A percentile compares a stretch with the other conserved stretches of the same genome.
Conservation (phyloP, 352 stramenopile genomes). For the Pythium chondricola region DNA sequence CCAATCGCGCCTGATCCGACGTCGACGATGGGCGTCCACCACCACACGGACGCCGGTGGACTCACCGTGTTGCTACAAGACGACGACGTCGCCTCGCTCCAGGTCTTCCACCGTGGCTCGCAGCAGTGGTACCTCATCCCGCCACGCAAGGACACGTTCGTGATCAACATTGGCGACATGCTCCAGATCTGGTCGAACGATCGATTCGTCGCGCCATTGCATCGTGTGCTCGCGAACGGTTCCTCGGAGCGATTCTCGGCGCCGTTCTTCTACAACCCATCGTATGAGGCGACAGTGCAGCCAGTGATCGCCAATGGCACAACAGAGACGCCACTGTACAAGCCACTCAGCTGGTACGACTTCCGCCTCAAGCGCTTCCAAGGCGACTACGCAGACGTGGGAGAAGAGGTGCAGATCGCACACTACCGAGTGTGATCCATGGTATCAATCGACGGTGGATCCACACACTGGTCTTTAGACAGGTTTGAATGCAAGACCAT, state of each 20-base stretch:
- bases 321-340: slow-evolving; percentile 45
- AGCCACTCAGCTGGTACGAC: slow-evolving; percentile 83
- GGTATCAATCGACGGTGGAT: no score
- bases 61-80: slow-evolving; percentile 63
- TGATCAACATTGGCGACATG: slow-evolving; percentile 65
- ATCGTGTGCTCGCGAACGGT: slow-evolving; percentile 41
- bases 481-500: no score
- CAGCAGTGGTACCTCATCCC: slow-evolving; percentile 47
- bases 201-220: slow-evolving; percentile 37
- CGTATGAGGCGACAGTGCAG: slow-evolving; percentile 50
- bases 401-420: slow-evolving; percentile 90
- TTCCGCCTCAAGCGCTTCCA: slow-evolving; percentile 85
- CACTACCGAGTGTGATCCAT: no score
- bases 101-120: slow-evolving; percentile 43
- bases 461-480: no score
- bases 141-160: slow-evolving; percentile 34
- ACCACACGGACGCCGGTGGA: slow-evolving; percentile 55
- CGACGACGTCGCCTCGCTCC: slow-evolving; percentile 49
- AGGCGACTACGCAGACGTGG: slow-evolving; percentile 88
- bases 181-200: slow-evolving; percentile 59
- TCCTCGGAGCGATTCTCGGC: slow-evolving; percentile 36
- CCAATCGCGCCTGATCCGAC: slow-evolving; percentile 44
- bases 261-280: slow-evolving; percentile 66
- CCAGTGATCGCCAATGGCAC: slow-evolving; percentile 41
- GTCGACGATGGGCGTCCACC: slow-evolving; percentile 46